These are phyloP conservation scores for Boletus huronensis DNA, from an alignment of 768 basidiomycete genomes.

Conservation along the genomic window DNA sequence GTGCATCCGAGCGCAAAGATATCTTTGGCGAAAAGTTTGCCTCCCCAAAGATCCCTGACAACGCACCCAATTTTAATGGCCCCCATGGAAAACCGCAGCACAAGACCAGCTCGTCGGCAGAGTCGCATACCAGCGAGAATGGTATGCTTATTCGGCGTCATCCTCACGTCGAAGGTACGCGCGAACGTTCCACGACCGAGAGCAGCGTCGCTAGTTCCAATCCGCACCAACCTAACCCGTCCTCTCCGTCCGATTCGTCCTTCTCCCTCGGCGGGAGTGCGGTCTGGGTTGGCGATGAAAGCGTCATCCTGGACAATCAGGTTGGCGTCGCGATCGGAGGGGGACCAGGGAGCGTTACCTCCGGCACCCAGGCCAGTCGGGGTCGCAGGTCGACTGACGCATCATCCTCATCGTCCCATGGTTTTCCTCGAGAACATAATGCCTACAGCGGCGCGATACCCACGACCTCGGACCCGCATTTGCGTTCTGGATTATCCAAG, in stretches of 20 bases:
- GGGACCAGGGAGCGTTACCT: slow-evolving; percentile 42
- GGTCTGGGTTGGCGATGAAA: slow-evolving; percentile 82
- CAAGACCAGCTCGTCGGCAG: slow-evolving; percentile 49
- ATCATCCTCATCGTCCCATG: slow-evolving; percentile 64
- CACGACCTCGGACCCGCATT: slow-evolving; percentile 44
- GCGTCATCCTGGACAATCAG: slow-evolving; percentile 45
- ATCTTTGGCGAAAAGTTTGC: slow-evolving; percentile 85
- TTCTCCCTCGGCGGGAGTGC: slow-evolving; percentile 78
- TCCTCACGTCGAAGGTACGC: slow-evolving; percentile 29
- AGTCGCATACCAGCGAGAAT: slow-evolving; percentile 69
- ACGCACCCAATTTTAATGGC: neutral
- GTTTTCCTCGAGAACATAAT: slow-evolving; percentile 40
- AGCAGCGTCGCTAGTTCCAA: slow-evolving; percentile 34
- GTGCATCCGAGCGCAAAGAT: slow-evolving; percentile 87
- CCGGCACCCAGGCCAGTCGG: slow-evolving; percentile 44
- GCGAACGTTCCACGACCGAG: slow-evolving; percentile 40
- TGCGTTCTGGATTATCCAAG: slow-evolving; percentile 53
- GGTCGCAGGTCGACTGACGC: slow-evolving; percentile 69
- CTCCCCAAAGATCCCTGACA: slow-evolving; percentile 20
- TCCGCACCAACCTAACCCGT: slow-evolving; percentile 33
- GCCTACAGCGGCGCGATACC: slow-evolving; percentile 37
- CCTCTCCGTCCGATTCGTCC: slow-evolving; percentile 68
- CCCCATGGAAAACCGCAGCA: slow-evolving; percentile 37
- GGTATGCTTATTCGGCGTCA: slow-evolving; percentile 47
- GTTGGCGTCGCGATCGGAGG: slow-evolving; percentile 40